These are phyloP conservation scores for Aureobasidium vineae DNA, from an alignment of 2,329 filamentous ascomycete species.

Conservation along the genomic window DNA sequence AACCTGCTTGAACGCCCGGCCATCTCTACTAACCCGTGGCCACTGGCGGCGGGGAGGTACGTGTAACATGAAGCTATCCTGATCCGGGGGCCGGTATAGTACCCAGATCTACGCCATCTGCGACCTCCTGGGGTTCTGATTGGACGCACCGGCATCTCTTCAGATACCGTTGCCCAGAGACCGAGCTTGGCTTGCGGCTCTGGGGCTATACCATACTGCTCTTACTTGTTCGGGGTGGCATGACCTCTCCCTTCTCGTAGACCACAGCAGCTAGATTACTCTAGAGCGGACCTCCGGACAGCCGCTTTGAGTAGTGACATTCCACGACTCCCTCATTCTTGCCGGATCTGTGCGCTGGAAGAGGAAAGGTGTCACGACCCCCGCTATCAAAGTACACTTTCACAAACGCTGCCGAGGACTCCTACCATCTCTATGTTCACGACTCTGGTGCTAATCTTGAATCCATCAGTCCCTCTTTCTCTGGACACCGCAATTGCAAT, in stretches of 20 bases:
- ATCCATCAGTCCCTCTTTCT: not conserved
- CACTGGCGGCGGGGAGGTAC: slow-evolving; percentile 16
- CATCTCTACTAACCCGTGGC: not conserved
- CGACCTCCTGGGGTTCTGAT: not conserved
- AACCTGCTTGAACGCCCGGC: not conserved
- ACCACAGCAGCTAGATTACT: not conserved
- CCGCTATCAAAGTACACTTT: no score
- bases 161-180: slow-evolving; percentile 16
- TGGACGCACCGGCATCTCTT: slow-evolving; percentile 13
- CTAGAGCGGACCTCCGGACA: not conserved
- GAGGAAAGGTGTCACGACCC: not conserved
- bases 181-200: slow-evolving; percentile 21
- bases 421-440: not conserved
- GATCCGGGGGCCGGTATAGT: slow-evolving; percentile 16
- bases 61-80: slow-evolving; percentile 18
- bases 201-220: slow-evolving; percentile 1
- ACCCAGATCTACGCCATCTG: slow-evolving; percentile 18
- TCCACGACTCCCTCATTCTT: not conserved
- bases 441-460: not conserved
- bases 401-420: not conserved
- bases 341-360: not conserved
- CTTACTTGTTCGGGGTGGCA: not conserved
- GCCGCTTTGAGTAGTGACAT: not conserved
- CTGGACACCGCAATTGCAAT: no score
- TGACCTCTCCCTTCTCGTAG: not conserved